Conservation (phyloP, 192 early-diverging fungal genomes). For the Allomyces javanicus region DNA sequence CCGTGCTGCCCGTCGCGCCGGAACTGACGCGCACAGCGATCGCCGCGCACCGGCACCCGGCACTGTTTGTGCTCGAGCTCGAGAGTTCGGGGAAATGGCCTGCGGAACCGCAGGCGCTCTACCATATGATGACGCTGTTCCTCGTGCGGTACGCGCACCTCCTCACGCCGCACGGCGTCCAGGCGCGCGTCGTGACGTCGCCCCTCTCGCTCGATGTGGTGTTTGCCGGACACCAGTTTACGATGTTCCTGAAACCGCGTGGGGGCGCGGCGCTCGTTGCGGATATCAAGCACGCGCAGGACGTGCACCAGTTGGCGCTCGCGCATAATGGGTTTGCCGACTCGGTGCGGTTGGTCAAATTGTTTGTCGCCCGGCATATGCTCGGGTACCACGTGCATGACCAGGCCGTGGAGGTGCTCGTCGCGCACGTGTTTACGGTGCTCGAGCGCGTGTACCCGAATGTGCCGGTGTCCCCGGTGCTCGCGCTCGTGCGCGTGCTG, state of each 20-base stretch:
- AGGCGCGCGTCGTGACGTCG: background rate
- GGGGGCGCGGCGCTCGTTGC: background rate
- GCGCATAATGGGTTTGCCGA: background rate
- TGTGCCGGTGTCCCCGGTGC: background rate
- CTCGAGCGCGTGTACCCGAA: background rate
- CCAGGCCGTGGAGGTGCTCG: background rate
- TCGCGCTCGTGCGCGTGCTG: background rate
- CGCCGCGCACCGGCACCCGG: background rate
- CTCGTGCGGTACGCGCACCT: background rate
- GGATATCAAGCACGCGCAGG: background rate
- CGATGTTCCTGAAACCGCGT: background rate
- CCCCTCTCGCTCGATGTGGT: background rate
- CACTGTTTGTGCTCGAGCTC: background rate
- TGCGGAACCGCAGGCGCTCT: background rate
- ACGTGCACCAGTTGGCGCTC: background rate
- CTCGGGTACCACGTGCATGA: background rate
- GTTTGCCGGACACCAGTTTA: background rate
- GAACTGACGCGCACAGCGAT: background rate
- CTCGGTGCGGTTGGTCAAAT: background rate
- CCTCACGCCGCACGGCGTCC: background rate
- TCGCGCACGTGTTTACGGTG: background rate
- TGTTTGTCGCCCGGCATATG: background rate
- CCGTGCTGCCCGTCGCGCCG: slow-evolving; percentile 12
- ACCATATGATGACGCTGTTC: background rate
- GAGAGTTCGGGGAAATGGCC: background rate